phyloP scores from a whole-genome alignment of 1,139 yeast species.

The Pichia norvegensis region DNA sequence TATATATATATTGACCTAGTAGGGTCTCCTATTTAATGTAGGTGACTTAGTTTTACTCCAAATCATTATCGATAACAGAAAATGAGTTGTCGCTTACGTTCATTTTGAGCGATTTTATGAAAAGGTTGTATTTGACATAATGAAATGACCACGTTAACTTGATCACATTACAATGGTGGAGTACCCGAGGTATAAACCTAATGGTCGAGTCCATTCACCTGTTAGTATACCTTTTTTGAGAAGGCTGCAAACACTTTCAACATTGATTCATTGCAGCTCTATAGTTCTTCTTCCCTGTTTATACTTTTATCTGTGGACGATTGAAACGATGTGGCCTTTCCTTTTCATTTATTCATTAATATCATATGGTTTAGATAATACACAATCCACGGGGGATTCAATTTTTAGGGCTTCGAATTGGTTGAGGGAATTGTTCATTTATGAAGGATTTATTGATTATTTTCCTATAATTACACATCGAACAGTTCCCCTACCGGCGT shows the following conservation, averaged over 20 bases:
- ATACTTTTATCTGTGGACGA: conserved; percentile 42
- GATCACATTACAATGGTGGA: conserved; percentile 20
- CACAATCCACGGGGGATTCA: conserved; percentile 70
- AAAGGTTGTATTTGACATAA: too few species aligned
- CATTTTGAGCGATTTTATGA: neutral
- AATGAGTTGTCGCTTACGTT: neutral
- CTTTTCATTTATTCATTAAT: conserved; percentile 43
- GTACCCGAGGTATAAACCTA: conserved; percentile 20
- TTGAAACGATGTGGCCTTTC: conserved; percentile 49
- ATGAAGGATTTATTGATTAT: conserved; percentile 70
- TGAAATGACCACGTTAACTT: neutral
- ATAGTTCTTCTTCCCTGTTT: conserved; percentile 54
- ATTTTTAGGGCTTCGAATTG: conserved; percentile 48
- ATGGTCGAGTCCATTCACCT: conserved; percentile 35
- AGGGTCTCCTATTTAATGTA: too few species aligned
- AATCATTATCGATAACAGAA: too few species aligned
- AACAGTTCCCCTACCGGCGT: conserved; percentile 65
- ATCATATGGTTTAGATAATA: conserved; percentile 51
- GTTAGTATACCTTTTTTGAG: conserved; percentile 47
- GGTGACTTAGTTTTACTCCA: too few species aligned
- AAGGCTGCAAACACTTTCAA: conserved; percentile 62
- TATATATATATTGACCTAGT: too few species aligned
- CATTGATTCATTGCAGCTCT: conserved; percentile 70
- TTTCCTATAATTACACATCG: conserved; percentile 77
- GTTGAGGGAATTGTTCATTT: conserved; percentile 51